Percentiles rank a stretch among this genome's conserved stretches.
phyloP scores from a whole-genome alignment of 805 yeast species.

The Cyberlindnera veronae region DNA sequence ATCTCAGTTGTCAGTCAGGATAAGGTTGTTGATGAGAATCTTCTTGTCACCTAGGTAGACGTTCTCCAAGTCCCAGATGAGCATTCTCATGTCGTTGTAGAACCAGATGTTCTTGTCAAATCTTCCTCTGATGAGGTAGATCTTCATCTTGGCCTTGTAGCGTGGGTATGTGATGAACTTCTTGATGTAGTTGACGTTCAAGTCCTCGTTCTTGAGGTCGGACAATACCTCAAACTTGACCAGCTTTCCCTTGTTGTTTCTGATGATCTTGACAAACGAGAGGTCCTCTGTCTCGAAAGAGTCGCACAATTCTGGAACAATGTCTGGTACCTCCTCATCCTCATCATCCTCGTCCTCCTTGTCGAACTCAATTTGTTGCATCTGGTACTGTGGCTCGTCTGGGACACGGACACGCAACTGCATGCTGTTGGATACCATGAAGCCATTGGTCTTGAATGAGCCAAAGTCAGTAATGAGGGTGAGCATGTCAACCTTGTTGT shows the following conservation, averaged over 20 bases:
- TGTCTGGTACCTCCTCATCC: constrained; percentile 1
- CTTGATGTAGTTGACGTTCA: constrained; percentile 31
- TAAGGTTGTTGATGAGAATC: constrained; percentile 23
- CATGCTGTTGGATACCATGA: constrained; percentile 12
- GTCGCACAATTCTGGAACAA: constrained; percentile 20
- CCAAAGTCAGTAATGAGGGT: constrained; percentile 14
- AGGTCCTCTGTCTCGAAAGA: constrained; percentile 22
- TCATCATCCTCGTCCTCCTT: constrained; percentile 22
- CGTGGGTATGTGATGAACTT: constrained; percentile 40
- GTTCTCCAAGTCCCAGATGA: constrained; percentile 28
- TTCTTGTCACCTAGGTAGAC: constrained; percentile 18
- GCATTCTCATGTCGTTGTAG: constrained; percentile 29
- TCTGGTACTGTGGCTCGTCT: constrained; percentile 6
- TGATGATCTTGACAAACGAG: constrained; percentile 35
- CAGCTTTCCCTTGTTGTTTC: constrained; percentile 37
- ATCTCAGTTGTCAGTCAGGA: constrained; percentile 2
- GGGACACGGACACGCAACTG: constrained; percentile 19
- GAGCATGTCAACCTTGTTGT: constrained; percentile 12
- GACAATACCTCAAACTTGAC: constrained; percentile 35
- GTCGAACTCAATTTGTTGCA: constrained; percentile 22
- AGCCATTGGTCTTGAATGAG: constrained; percentile 11
- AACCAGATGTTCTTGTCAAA: constrained; percentile 27
- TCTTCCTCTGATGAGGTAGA: constrained; percentile 29
- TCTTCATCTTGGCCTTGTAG: constrained; percentile 42
- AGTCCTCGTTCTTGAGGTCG: constrained; percentile 9